Evolutionary conservation across 768 basidiomycete genomes (phyloP), one percentile per base, ranked within the genome.

Genomic region (Naematelia aurantialba): DNA sequence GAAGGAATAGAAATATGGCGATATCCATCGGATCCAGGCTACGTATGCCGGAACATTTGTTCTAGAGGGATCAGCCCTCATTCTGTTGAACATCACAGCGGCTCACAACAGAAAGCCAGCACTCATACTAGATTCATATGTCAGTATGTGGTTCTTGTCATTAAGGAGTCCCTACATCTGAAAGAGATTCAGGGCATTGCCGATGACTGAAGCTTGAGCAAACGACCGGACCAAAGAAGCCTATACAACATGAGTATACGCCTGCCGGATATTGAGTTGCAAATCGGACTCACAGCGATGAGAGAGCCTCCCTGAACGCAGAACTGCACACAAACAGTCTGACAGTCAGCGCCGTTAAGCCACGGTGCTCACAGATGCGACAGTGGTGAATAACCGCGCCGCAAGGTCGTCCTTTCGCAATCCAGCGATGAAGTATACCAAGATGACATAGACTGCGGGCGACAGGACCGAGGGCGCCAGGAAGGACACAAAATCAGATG

Each of bases 1-100:
- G 58, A 70, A 76, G 4, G 69, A 77, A 61, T 80, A 81, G 63
- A 78, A 81, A 53, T 79, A 78, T 0, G 78, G 77, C 5, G 73
- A 73, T 52, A 80, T 70, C 71, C 76, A 81, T 17, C 77, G 63
- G 21, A 79, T 71, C 81, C 81, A 82, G 2, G 66, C 55, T 19
- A 80, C 67, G 65, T 77, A 81, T 2, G 60, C 58, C 5, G 75
- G 75, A 3, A 74, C 73, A 56, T 70, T 51, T 17, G 58, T 59
- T 2, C 70, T 67, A 39, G n/a, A n/a, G n/a, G n/a, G n/a, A n/a
- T n/a, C n/a, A n/a, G n/a, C n/a, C n/a, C n/a, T n/a, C n/a, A n/a
- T n/a, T n/a, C n/a, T n/a, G n/a, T n/a, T n/a, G n/a, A 17, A 14
- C 54, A 44, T 44, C 13, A 47, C n/a, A n/a, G n/a, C n/a, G n/a